These are phyloP conservation scores for Curvularia eragrostidis DNA, from an alignment of 2,329 filamentous ascomycete genomes.

Conservation along the genomic window DNA sequence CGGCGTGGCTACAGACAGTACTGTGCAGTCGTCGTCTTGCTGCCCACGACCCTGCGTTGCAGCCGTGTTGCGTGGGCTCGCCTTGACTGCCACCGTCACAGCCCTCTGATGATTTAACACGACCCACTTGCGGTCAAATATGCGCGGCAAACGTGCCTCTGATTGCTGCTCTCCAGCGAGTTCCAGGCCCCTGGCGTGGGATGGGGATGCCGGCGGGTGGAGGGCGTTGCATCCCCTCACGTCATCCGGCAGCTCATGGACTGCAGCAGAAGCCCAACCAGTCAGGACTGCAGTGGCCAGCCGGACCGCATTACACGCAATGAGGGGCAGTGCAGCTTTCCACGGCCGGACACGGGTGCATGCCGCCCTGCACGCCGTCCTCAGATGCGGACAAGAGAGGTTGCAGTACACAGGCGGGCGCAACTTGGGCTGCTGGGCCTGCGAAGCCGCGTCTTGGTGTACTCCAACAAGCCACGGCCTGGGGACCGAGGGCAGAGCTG, in stretches of 20 bases:
- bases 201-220: slow-evolving; percentile 22
- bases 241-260: slow-evolving; percentile 32
- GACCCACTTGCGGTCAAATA: slow-evolving; percentile 28
- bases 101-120: slow-evolving; percentile 19
- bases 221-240: slow-evolving; percentile 27
- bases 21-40: neutral
- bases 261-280: slow-evolving; percentile 18
- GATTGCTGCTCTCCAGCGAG: slow-evolving; percentile 73
- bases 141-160: slow-evolving; percentile 62
- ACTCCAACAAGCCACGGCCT: neutral
- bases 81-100: slow-evolving; percentile 25
- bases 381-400: slow-evolving; percentile 1
- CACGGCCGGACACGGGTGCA: slow-evolving; percentile 25
- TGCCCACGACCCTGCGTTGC: neutral
- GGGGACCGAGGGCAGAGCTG: neutral
- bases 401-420: slow-evolving; percentile 9
- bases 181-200: slow-evolving; percentile 23
- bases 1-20: neutral
- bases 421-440: neutral
- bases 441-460: neutral
- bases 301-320: slow-evolving; percentile 19
- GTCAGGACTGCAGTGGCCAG: slow-evolving; percentile 25
- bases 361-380: slow-evolving; percentile 17
- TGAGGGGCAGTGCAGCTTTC: slow-evolving; percentile 28
- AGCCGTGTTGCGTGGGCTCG: slow-evolving; percentile 23